Conservation (phyloP, 805 yeast genomes). For the Candida ulmi region DNA sequence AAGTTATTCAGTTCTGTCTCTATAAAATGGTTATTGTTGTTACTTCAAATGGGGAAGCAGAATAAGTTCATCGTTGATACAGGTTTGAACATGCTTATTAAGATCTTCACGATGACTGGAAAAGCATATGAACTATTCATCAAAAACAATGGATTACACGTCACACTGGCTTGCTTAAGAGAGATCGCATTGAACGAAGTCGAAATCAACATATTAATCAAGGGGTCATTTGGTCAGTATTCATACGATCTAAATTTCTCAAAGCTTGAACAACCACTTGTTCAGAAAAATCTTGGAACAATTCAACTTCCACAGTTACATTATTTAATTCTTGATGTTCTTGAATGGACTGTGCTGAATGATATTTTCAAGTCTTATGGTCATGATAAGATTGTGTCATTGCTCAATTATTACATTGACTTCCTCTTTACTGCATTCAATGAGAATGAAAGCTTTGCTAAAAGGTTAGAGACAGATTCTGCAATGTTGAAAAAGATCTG, state of each 20-base stretch:
- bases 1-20: slow-evolving; percentile 50
- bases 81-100: slow-evolving; percentile 41
- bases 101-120: slow-evolving; percentile 42
- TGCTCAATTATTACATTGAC: slow-evolving; percentile 20
- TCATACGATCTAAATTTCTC: slow-evolving; percentile 21
- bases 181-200: slow-evolving; percentile 34
- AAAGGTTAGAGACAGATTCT: slow-evolving; percentile 28
- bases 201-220: slow-evolving; percentile 31
- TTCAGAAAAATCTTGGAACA: slow-evolving; percentile 4
- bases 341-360: slow-evolving; percentile 31
- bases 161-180: slow-evolving; percentile 39
- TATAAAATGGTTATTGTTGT: slow-evolving; percentile 59
- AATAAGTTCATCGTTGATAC: slow-evolving; percentile 24
- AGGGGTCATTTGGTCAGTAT: slow-evolving; percentile 42
- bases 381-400: slow-evolving; percentile 24
- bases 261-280: slow-evolving; percentile 8
- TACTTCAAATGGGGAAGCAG: slow-evolving; percentile 36
- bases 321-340: slow-evolving; percentile 26
- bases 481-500: slow-evolving; percentile 17
- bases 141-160: slow-evolving; percentile 45
- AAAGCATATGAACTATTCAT: slow-evolving; percentile 44
- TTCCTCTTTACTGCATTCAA: slow-evolving; percentile 22
- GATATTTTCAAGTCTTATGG: slow-evolving; percentile 32
- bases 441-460: slow-evolving; percentile 19
- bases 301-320: slow-evolving; percentile 41